Percentiles rank a stretch among this genome's conserved stretches.
Evolutionary conservation across 2,329 filamentous ascomycete genomes (phyloP).

Genomic region (Pseudogymnoascus sp.): DNA sequence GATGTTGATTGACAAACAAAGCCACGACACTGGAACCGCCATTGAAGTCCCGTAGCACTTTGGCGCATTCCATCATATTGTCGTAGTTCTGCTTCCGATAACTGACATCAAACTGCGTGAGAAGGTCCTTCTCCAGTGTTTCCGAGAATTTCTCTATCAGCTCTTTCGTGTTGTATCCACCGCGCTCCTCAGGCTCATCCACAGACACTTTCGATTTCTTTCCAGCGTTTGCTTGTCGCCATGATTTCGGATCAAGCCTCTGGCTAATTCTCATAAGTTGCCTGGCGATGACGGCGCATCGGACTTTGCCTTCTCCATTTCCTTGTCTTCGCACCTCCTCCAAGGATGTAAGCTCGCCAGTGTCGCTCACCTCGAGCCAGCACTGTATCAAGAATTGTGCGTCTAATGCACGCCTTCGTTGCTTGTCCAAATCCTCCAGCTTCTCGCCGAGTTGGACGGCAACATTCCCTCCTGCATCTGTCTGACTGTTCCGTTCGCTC

Average conservation of each 20-base stretch:
- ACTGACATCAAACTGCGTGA: slow-evolving; percentile 96
- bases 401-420: slow-evolving; percentile 82
- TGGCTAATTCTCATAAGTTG: slow-evolving; percentile 93
- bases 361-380: slow-evolving; percentile 91
- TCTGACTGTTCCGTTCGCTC: slow-evolving; percentile 42
- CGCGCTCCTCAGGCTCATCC: slow-evolving; percentile 15
- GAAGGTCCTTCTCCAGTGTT: slow-evolving; percentile 85
- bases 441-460: slow-evolving; percentile 93
- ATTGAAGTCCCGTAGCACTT: slow-evolving; percentile 91
- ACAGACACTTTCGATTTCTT: slow-evolving; percentile 45
- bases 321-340: slow-evolving; percentile 83
- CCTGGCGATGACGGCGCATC: slow-evolving; percentile 86
- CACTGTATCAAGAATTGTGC: slow-evolving; percentile 94
- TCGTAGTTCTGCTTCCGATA: slow-evolving; percentile 93
- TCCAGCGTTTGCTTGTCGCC: slow-evolving; percentile 54
- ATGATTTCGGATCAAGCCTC: slow-evolving; percentile 72
- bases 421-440: slow-evolving; percentile 88
- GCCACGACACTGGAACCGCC: slow-evolving; percentile 93
- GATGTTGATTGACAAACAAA: slow-evolving; percentile 95
- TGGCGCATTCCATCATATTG: slow-evolving; percentile 95
- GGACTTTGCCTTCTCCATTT: slow-evolving; percentile 84
- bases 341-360: slow-evolving; percentile 76
- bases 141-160: slow-evolving; percentile 96
- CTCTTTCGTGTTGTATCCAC: slow-evolving; percentile 64
- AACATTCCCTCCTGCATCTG: slow-evolving; percentile 63